Conservation (phyloP, 768 basidiomycete species). For the Boletus sensibilis region DNA sequence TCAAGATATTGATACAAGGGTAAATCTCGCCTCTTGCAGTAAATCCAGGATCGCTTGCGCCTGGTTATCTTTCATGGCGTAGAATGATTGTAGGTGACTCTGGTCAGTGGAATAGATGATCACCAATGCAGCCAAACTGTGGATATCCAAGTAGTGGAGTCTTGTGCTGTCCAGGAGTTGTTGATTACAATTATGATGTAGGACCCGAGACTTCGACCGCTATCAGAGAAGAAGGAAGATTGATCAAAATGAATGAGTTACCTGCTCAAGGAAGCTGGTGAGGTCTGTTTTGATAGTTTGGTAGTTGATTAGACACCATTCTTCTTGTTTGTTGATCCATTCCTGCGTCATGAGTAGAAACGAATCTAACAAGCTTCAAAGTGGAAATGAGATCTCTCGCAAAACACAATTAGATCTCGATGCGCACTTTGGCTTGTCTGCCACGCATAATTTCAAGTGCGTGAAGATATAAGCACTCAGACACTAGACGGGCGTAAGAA, state of each 20-base stretch:
- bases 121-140: slow-evolving; percentile 23
- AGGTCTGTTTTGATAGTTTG: slow-evolving; percentile 18
- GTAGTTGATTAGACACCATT: slow-evolving; percentile 28
- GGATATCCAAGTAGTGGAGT: slow-evolving; percentile 25
- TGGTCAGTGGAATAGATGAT: slow-evolving; percentile 21
- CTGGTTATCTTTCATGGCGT: slow-evolving; percentile 18
- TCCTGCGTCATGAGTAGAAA: slow-evolving; percentile 15
- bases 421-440: slow-evolving; percentile 16
- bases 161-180: slow-evolving; percentile 6
- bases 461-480: slow-evolving; percentile 25
- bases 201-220: slow-evolving; percentile 15
- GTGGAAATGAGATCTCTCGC: background rate
- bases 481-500: slow-evolving; percentile 13
- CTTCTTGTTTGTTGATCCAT: slow-evolving; percentile 20
- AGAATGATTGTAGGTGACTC: slow-evolving; percentile 17
- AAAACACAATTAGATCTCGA: background rate
- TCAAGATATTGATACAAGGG: background rate
- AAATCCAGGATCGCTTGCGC: slow-evolving; percentile 30
- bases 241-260: background rate
- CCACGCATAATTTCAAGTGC: slow-evolving; percentile 26
- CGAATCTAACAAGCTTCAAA: slow-evolving; percentile 17
- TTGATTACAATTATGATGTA: slow-evolving; percentile 22
- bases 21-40: slow-evolving; percentile 20
- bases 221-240: background rate
- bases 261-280: slow-evolving; percentile 10